Conservation (phyloP, 2,329 filamentous ascomycete species). For the Diaporthe aspalathi region DNA sequence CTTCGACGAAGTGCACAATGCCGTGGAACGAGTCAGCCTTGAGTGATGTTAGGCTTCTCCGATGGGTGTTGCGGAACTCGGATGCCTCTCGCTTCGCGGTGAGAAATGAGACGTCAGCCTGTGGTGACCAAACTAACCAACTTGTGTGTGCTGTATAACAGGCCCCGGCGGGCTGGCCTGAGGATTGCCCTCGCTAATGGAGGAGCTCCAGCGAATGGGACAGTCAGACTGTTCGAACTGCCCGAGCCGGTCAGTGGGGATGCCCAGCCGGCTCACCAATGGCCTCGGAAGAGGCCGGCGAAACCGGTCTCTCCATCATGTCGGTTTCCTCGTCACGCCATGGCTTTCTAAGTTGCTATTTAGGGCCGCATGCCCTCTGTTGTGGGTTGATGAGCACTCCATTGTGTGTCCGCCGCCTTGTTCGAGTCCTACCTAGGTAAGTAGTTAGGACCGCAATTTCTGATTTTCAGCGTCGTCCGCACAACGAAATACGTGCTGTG, state of each 20-base stretch:
- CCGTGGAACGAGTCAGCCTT: not conserved
- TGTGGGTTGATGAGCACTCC: not conserved
- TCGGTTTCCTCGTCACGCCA: not conserved
- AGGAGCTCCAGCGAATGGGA: not conserved
- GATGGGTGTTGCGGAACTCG: slow-evolving; percentile 4
- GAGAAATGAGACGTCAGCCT: not conserved
- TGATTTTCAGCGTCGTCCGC: not conserved
- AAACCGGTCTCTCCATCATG: not conserved
- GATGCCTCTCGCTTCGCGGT: slow-evolving; percentile 8
- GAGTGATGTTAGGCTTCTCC: not conserved
- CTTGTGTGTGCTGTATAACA: not conserved
- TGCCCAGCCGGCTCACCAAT: no score
- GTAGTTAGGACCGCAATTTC: not conserved
- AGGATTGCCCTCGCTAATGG: not conserved
- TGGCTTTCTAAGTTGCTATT: no score
- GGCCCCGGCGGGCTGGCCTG: not conserved
- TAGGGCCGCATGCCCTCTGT: not conserved
- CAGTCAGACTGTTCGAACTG: not conserved
- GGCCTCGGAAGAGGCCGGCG: not conserved
- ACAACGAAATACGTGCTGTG: no score
- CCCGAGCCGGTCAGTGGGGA: not conserved
- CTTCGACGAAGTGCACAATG: not conserved
- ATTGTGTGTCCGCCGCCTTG: no score
- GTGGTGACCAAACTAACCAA: not conserved
- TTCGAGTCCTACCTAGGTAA: no score